phyloP scores from a whole-genome alignment of 768 basidiomycete species.

The Leccinum aurantiacum region DNA sequence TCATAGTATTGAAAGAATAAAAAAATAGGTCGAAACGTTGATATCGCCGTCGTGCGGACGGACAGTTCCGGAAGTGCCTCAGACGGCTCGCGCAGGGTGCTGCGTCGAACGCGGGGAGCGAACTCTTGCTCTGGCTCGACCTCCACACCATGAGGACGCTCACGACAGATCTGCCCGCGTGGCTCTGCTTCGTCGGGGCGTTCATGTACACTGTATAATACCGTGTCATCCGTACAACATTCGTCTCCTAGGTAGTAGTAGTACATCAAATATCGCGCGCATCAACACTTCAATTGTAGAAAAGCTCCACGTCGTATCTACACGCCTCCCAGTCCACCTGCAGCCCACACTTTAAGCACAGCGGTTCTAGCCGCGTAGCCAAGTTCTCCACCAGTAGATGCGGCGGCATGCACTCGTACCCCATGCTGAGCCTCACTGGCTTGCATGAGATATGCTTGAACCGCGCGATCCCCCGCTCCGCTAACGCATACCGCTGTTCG shows the following conservation, averaged over 20 bases:
- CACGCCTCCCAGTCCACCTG: constrained; percentile 24
- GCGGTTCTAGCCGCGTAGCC: constrained; percentile 18
- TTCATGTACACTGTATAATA: background rate
- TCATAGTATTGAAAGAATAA: background rate
- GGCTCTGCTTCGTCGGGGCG: constrained; percentile 5
- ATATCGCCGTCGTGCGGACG: background rate
- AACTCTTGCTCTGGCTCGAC: constrained; percentile 1
- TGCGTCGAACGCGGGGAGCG: background rate
- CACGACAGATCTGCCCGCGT: constrained; percentile 5
- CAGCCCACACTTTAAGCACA: constrained; percentile 17
- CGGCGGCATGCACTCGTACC: constrained; percentile 20
- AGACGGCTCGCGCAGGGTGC: background rate
- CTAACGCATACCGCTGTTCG: constrained; percentile 21
- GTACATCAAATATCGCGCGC: background rate
- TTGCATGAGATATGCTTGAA: constrained; percentile 24
- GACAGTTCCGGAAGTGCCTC: constrained; percentile 4
- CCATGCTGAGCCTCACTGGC: constrained; percentile 12
- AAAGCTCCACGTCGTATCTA: constrained; percentile 22
- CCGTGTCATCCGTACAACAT: background rate
- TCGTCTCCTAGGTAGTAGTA: background rate
- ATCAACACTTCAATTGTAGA: constrained; percentile 9
- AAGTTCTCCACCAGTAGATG: constrained; percentile 17
- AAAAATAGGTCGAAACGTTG: background rate
- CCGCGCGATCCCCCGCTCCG: constrained; percentile 11
- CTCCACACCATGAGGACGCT: constrained; percentile 3